A percentile compares a stretch with the other conserved stretches of the same genome.
phyloP scores from a whole-genome alignment of 2,329 filamentous ascomycete genomes.

The Moelleriella libera region DNA sequence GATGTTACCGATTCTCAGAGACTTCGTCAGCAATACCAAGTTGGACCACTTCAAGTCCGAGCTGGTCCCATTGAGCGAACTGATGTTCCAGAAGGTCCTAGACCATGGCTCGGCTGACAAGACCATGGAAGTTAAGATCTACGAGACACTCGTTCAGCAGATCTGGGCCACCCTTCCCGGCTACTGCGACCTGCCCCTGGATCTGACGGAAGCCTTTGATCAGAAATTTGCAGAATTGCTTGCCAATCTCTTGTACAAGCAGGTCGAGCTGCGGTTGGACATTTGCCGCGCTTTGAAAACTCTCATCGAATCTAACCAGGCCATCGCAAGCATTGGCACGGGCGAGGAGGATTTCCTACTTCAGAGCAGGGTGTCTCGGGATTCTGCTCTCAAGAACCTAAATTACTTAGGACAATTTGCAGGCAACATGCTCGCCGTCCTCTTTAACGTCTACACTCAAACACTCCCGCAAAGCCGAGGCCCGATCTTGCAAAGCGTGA shows the following conservation, averaged over 20 bases:
- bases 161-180: constrained; percentile 90
- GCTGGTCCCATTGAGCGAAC: constrained; percentile 78
- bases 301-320: constrained; percentile 83
- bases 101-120: constrained; percentile 73
- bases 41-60: constrained; percentile 74
- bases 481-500: constrained; percentile 86
- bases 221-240: constrained; percentile 80
- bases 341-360: constrained; percentile 59
- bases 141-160: constrained; percentile 89
- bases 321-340: constrained; percentile 54
- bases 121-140: constrained; percentile 94
- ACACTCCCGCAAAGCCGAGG: constrained; percentile 86
- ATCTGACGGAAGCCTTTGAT: constrained; percentile 65
- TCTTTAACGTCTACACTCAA: constrained; percentile 99
- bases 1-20: constrained; percentile 83
- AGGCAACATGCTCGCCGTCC: constrained; percentile 79
- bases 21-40: constrained; percentile 79
- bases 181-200: constrained; percentile 85
- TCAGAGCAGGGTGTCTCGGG: constrained; percentile 65
- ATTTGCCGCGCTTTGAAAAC: constrained; percentile 78
- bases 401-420: constrained; percentile 67
- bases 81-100: constrained; percentile 77
- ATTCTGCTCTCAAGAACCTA: constrained; percentile 64
- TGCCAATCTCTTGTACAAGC: constrained; percentile 83
- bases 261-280: constrained; percentile 74